These are phyloP conservation scores for Akanthomyces lecanii DNA, from an alignment of 2,329 filamentous ascomycete genomes.

Conservation along the genomic window DNA sequence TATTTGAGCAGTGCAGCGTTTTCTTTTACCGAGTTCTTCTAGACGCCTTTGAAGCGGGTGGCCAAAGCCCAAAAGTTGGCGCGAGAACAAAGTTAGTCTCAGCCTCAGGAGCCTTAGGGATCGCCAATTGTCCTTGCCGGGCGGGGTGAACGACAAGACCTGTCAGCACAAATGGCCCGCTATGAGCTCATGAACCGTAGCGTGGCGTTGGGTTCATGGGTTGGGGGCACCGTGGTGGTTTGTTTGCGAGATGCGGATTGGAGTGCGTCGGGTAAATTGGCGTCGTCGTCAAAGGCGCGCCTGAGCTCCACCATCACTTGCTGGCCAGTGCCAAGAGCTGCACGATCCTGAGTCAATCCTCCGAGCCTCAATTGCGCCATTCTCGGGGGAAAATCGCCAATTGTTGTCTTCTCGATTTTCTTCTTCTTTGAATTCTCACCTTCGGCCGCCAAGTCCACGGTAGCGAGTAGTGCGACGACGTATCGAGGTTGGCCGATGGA, in stretches of 20 bases:
- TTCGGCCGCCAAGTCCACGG: neutral
- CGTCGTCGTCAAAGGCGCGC: neutral
- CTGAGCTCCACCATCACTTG: neutral
- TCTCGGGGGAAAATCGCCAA: neutral
- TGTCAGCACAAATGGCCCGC: neutral
- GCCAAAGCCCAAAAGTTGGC: neutral
- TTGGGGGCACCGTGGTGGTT: too few species aligned
- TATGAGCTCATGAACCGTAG: neutral
- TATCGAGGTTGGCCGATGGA: neutral
- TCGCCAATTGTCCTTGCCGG: neutral
- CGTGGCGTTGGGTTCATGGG: neutral
- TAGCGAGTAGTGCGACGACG: neutral
- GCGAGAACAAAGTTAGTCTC: slow-evolving; percentile 1
- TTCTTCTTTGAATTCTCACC: too few species aligned
- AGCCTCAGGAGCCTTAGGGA: neutral
- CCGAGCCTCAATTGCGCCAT: neutral
- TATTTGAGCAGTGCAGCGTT: neutral
- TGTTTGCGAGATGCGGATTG: neutral
- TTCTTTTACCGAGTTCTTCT: neutral
- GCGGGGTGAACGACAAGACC: too few species aligned
- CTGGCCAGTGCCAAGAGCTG: neutral
- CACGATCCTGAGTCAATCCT: neutral
- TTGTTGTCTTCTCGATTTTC: neutral
- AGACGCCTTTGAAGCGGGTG: neutral
- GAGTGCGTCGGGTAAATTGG: neutral